Evolutionary conservation across 2,329 filamentous ascomycete species (phyloP).

Genomic region (Arthrobotrys musiformis): DNA sequence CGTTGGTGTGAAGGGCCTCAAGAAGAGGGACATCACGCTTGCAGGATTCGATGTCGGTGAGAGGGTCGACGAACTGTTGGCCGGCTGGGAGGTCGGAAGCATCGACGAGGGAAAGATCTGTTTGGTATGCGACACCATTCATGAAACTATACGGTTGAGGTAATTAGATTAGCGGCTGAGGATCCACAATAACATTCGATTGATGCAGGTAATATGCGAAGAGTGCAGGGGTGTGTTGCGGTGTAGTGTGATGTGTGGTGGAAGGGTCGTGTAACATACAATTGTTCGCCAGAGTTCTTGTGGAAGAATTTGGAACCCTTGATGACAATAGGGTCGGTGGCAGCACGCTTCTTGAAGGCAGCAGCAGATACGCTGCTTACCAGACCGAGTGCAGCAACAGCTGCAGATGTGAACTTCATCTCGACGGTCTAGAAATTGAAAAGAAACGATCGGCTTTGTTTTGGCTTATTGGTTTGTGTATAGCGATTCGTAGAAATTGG

Average conservation of each 20-base stretch:
- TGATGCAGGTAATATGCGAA: too few relatives aligned
- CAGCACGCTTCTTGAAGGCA: conserved; percentile 63
- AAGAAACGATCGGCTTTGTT: neutral
- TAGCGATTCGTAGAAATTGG: conserved; percentile 23
- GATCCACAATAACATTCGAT: too few relatives aligned
- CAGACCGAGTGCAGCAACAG: conserved; percentile 64
- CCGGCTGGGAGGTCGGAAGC: conserved; percentile 68
- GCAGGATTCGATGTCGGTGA: conserved; percentile 77
- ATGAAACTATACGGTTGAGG: conserved; percentile 71
- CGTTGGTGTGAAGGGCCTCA: conserved; percentile 82
- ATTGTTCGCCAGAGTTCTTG: conserved; percentile 80
- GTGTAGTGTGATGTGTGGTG: conserved; percentile 49
- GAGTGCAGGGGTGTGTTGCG: too few relatives aligned
- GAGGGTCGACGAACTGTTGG: conserved; percentile 79
- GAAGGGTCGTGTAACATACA: conserved; percentile 64
- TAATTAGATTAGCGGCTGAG: conserved; percentile 55
- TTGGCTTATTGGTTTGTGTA: neutral
- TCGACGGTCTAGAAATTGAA: conserved; percentile 58
- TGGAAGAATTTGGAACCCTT: conserved; percentile 88
- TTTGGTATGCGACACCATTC: conserved; percentile 94
- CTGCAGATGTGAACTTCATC: conserved; percentile 68
- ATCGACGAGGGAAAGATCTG: conserved; percentile 71
- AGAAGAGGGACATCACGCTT: conserved; percentile 87
- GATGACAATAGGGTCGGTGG: conserved; percentile 69
- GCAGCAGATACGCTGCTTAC: conserved; percentile 64